Evolutionary conservation across 257 asterid species (phyloP).

Genomic region (Linaria vulgaris): DNA sequence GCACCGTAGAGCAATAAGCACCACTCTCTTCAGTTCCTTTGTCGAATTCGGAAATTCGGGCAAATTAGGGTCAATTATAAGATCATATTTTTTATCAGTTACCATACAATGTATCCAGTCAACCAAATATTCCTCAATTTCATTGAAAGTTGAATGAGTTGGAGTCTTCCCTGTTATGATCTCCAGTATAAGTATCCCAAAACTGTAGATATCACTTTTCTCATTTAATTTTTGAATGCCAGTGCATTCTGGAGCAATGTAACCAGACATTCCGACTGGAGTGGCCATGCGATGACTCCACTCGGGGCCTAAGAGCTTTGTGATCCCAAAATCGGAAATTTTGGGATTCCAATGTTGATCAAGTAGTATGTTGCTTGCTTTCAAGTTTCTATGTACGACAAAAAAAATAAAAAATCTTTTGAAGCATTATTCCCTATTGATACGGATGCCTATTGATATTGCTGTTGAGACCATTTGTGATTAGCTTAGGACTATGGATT

Average conservation of each 20-base stretch:
- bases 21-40: conserved; percentile 41
- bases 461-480: too few relatives aligned
- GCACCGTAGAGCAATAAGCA: conserved; percentile 54
- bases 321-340: conserved; percentile 46
- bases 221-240: conserved; percentile 17
- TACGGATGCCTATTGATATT: too few relatives aligned
- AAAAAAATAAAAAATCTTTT: too few relatives aligned
- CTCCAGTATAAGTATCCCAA: conserved; percentile 59
- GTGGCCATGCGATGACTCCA: conserved; percentile 22
- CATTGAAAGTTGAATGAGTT: conserved; percentile 26
- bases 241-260: conserved; percentile 43
- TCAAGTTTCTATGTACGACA: conserved; percentile 44
- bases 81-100: conserved; percentile 26
- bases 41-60: conserved; percentile 34
- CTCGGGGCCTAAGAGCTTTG: conserved; percentile 37
- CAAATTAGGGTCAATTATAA: conserved; percentile 46
- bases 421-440: too few relatives aligned
- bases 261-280: conserved; percentile 45
- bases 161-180: conserved; percentile 53
- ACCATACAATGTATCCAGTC: conserved; percentile 53
- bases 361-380: conserved; percentile 48
- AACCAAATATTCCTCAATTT: conserved; percentile 51
- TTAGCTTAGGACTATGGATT: too few relatives aligned
- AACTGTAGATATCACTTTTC: conserved; percentile 58
- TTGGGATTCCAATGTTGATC: conserved; percentile 68